Percentiles rank a stretch among this genome's conserved stretches.
Evolutionary conservation across 106 monocot genomes (phyloP).

Genomic region (Agapanthus africanus): DNA sequence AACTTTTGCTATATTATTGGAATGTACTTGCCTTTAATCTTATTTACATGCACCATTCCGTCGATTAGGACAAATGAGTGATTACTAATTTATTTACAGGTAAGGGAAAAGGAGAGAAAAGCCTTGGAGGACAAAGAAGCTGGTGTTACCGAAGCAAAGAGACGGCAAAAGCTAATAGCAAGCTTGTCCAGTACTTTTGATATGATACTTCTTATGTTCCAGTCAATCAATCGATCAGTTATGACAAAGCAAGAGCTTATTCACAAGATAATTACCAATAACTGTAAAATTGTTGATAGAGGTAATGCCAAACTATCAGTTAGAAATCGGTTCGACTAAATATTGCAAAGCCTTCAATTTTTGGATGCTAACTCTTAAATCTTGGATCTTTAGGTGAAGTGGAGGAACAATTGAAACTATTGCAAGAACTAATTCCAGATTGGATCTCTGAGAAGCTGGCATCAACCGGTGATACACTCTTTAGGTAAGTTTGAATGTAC

Average conservation of each 20-base stretch:
- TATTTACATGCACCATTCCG: too few species aligned
- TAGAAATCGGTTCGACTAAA: background rate
- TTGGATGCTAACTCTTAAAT: background rate
- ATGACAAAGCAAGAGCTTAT: slow-evolving; percentile 84
- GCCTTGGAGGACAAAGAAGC: slow-evolving; percentile 45
- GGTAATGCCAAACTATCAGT: slow-evolving; percentile 28
- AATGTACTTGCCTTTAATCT: too few species aligned
- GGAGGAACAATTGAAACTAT: slow-evolving; percentile 70
- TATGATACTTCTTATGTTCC: slow-evolving; percentile 65
- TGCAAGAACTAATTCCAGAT: slow-evolving; percentile 75
- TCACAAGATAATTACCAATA: slow-evolving; percentile 64
- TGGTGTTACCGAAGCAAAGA: slow-evolving; percentile 33
- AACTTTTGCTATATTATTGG: too few species aligned
- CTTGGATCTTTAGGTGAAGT: slow-evolving; percentile 52
- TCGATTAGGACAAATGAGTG: too few species aligned
- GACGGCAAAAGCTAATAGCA: slow-evolving; percentile 50
- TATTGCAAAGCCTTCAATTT: too few species aligned
- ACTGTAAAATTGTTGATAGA: slow-evolving; percentile 62
- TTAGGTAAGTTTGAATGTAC: too few species aligned
- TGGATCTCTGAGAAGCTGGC: slow-evolving; percentile 64
- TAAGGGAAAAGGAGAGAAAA: slow-evolving; percentile 70
- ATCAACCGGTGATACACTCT: too few species aligned
- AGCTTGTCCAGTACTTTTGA: slow-evolving; percentile 69
- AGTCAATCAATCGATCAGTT: slow-evolving; percentile 47
- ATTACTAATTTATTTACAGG: too few species aligned